These are phyloP conservation scores for Hemileccinum rubropunctum DNA, from an alignment of 768 basidiomycete genomes.

Conservation along the genomic window DNA sequence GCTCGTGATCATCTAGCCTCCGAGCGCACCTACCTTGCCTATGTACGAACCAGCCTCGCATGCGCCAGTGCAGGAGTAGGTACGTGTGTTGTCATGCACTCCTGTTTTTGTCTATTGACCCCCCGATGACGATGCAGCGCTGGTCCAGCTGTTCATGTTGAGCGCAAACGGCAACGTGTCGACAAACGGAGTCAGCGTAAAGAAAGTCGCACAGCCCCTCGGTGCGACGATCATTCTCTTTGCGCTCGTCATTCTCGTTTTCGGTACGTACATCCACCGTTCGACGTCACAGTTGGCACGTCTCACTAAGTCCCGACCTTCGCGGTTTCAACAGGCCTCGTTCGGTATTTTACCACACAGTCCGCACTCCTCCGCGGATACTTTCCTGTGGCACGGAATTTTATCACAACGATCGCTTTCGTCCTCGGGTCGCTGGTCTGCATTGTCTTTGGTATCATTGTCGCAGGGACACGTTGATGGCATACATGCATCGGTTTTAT, in stretches of 20 bases:
- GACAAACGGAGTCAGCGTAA: conserved; percentile 3
- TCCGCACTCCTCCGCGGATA: conserved; percentile 45
- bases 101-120: background rate
- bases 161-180: conserved; percentile 9
- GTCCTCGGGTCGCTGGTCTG: conserved; percentile 40
- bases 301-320: background rate
- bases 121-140: conserved; percentile 27
- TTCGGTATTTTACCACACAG: conserved; percentile 55
- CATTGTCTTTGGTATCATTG: conserved; percentile 42
- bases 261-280: conserved; percentile 35
- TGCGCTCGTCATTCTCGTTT: conserved; percentile 45
- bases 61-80: conserved; percentile 60
- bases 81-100: conserved; percentile 28
- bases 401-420: conserved; percentile 40
- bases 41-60: conserved; percentile 59
- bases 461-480: conserved; percentile 27
- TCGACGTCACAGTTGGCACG: background rate
- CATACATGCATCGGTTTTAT: background rate
- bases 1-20: conserved; percentile 64
- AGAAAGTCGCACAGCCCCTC: conserved; percentile 45
- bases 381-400: conserved; percentile 54
- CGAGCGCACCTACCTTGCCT: conserved; percentile 63
- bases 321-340: conserved; percentile 36
- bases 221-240: conserved; percentile 48
- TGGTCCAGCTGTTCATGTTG: conserved; percentile 54